Conservation (phyloP, 306 rosid genomes). For the Cucumis cinereus region DNA sequence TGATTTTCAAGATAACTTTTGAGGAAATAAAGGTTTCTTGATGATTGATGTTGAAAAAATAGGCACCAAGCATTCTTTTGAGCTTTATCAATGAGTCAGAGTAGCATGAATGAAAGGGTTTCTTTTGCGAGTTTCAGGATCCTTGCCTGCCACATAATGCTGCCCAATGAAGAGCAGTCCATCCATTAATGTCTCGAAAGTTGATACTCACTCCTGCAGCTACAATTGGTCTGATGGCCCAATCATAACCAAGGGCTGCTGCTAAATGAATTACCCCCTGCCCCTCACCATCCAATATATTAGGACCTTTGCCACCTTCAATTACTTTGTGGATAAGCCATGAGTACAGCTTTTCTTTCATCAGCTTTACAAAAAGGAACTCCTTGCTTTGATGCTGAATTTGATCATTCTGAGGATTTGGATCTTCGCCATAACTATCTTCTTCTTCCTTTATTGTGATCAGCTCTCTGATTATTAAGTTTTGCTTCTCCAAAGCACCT, state of each 20-base stretch:
- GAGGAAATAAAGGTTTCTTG: not conserved
- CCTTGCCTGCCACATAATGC: constrained; percentile 78
- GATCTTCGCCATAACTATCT: constrained; percentile 32
- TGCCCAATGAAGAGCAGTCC: constrained; percentile 95
- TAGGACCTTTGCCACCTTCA: constrained; percentile 78
- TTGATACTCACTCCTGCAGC: constrained; percentile 67
- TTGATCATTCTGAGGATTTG: constrained; percentile 17
- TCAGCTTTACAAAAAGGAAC: constrained; percentile 27
- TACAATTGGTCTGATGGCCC: constrained; percentile 66
- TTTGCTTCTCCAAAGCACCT: constrained; percentile 31
- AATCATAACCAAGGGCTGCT: constrained; percentile 73
- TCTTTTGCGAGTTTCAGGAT: constrained; percentile 1
- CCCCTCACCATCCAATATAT: constrained; percentile 51
- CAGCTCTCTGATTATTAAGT: constrained; percentile 38
- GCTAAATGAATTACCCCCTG: constrained; percentile 73
- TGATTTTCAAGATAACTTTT: not conserved
- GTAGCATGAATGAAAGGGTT: not conserved
- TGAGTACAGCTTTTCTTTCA: constrained; percentile 62
- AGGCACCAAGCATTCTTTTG: not conserved
- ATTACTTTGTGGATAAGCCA: constrained; percentile 66
- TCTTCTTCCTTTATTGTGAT: constrained; percentile 62
- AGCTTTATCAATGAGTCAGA: not conserved
- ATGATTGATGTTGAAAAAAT: not conserved
- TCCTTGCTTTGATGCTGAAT: constrained; percentile 33
- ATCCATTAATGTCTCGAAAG: constrained; percentile 77